Percentiles rank a stretch among this genome's conserved stretches.
phyloP scores from a whole-genome alignment of 192 early-diverging fungal genomes.

The Backusella liffmaniae region DNA sequence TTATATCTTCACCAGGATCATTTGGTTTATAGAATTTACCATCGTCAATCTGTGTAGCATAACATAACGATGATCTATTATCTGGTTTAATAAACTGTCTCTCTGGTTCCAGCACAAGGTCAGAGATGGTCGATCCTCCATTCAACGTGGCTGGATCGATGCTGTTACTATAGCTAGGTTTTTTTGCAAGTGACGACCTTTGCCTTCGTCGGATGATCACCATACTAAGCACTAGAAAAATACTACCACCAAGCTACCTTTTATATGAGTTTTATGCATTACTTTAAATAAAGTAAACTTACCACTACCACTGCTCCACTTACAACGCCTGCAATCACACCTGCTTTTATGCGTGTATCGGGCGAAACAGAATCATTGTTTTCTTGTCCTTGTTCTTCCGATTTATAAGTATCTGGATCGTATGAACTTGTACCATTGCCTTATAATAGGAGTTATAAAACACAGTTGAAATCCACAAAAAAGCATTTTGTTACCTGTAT shows the following conservation, averaged over 20 bases:
- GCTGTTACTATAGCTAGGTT: background rate
- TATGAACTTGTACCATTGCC: background rate
- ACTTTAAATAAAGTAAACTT: background rate
- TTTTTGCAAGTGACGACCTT: background rate
- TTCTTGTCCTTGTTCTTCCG: background rate
- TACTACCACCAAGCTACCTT: constrained; percentile 6
- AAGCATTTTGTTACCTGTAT: background rate
- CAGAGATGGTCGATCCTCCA: background rate
- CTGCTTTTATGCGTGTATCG: constrained; percentile 23
- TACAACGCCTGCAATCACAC: constrained; percentile 23
- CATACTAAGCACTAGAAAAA: background rate
- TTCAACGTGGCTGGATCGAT: background rate
- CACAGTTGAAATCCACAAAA: no score
- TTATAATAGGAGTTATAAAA: background rate
- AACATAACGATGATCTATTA: constrained; percentile 14
- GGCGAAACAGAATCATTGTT: background rate
- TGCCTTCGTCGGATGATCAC: constrained; percentile 2
- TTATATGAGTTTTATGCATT: background rate
- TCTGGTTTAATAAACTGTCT: constrained; percentile 10
- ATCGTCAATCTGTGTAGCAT: constrained; percentile 9
- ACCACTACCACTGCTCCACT: constrained; percentile 21
- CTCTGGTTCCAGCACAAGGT: background rate
- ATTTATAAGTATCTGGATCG: background rate
- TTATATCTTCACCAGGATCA: background rate
- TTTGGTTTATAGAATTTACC: constrained; percentile 19